A percentile compares a stretch with the other conserved stretches of the same genome.
phyloP scores from a whole-genome alignment of 192 early-diverging fungal species.

The Linnemannia exigua region DNA sequence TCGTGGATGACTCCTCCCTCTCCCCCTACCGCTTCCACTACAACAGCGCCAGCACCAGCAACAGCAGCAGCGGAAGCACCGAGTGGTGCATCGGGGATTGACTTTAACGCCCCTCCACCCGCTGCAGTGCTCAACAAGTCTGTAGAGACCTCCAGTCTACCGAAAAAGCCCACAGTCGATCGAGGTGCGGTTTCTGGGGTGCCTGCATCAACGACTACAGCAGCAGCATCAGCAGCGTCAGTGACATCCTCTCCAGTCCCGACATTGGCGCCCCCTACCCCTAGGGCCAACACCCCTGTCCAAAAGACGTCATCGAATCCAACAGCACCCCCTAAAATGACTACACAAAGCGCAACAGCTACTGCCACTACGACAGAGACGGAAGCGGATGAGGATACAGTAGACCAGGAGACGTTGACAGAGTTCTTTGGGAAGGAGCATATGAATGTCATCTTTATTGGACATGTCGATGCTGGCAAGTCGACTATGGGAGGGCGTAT shows the following conservation, averaged over 20 bases:
- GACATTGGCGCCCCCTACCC: conserved; percentile 3
- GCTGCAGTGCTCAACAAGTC: conserved; percentile 32
- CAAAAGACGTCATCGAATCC: conserved; percentile 34
- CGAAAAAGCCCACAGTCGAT: not conserved
- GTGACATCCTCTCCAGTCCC: not conserved
- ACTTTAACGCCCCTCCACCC: conserved; percentile 16
- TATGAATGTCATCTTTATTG: conserved; percentile 96
- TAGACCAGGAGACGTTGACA: conserved; percentile 64
- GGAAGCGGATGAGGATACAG: conserved; percentile 62
- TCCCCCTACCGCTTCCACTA: conserved; percentile 28
- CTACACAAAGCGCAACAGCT: conserved; percentile 21
- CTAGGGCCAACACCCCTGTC: conserved; percentile 18
- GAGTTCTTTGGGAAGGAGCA: conserved; percentile 90
- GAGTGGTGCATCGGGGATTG: conserved; percentile 12
- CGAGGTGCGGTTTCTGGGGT: too few relatives aligned
- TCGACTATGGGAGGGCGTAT: conserved; percentile 98
- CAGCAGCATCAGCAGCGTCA: not conserved
- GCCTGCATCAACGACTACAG: too few relatives aligned
- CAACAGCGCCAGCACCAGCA: not conserved
- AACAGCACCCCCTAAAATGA: conserved; percentile 31
- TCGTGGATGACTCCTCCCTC: conserved; percentile 58
- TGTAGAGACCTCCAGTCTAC: conserved; percentile 29
- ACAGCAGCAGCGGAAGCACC: conserved; percentile 14
- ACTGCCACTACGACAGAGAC: conserved; percentile 37
- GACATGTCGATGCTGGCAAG: conserved; percentile 96